phyloP scores from a whole-genome alignment of 306 rosid species.

The Cicer pinnatifidum region DNA sequence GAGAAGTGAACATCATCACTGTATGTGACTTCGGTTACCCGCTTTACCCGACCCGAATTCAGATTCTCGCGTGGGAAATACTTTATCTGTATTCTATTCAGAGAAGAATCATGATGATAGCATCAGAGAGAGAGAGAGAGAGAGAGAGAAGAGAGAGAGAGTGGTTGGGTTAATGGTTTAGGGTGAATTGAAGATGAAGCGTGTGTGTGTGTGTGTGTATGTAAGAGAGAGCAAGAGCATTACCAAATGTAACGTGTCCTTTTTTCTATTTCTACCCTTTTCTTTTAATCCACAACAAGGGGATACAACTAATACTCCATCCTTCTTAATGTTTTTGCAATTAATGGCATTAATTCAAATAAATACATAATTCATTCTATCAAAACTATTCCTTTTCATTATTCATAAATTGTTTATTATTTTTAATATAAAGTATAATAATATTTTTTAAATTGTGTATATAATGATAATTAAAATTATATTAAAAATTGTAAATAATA shows the following conservation, averaged over 20 bases:
- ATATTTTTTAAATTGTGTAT: too few species aligned
- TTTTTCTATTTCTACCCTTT: too few species aligned
- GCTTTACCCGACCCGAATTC: slow-evolving; percentile 44
- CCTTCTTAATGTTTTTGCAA: too few species aligned
- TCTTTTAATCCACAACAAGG: too few species aligned
- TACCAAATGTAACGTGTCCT: not conserved
- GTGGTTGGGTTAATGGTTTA: slow-evolving; percentile 42
- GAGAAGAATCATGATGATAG: slow-evolving; percentile 34
- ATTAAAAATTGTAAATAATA: too few species aligned
- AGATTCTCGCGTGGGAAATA: slow-evolving; percentile 31
- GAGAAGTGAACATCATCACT: slow-evolving; percentile 67
- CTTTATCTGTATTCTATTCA: slow-evolving; percentile 15
- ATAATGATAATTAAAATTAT: too few species aligned
- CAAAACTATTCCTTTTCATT: too few species aligned
- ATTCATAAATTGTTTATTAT: too few species aligned
- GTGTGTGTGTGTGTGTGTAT: not conserved
- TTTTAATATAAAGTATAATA: too few species aligned
- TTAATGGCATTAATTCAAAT: too few species aligned
- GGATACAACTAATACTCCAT: too few species aligned
- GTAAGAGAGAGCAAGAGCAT: not conserved
- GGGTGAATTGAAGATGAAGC: slow-evolving; percentile 33
- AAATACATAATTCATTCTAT: too few species aligned
- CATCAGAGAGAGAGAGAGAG: slow-evolving; percentile 38
- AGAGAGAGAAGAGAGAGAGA: slow-evolving; percentile 36
- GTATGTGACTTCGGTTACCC: slow-evolving; percentile 35